Percentiles rank a stretch among this genome's conserved stretches.
These are phyloP conservation scores for Globisporangium heterothallicum DNA, from an alignment of 352 stramenopile genomes.

Conservation along the genomic window DNA sequence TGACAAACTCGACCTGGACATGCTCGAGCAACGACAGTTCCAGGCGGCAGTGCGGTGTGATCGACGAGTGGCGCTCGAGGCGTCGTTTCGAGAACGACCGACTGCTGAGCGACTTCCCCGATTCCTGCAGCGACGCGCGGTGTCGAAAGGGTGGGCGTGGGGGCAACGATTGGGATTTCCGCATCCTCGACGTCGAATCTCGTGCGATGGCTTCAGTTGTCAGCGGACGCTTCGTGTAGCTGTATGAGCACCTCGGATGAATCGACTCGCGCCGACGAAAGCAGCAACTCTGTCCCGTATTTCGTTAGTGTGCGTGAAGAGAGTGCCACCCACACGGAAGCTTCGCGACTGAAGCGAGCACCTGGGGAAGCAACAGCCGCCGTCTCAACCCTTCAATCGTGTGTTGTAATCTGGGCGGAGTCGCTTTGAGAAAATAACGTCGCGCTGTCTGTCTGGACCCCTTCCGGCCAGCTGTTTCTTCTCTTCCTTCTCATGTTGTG, in stretches of 20 bases:
- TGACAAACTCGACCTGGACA: conserved; percentile 77
- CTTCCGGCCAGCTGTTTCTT: conserved; percentile 12
- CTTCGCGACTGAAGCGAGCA: conserved; percentile 9
- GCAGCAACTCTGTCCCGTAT: no score
- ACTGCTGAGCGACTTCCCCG: conserved; percentile 22
- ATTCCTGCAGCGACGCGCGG: conserved; percentile 37
- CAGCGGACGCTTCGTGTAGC: no score
- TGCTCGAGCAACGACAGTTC: conserved; percentile 69
- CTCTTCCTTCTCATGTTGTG: background rate
- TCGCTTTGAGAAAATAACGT: no score
- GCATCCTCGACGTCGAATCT: no score
- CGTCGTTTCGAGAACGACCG: conserved; percentile 40
- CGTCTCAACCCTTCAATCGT: no score
- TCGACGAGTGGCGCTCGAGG: conserved; percentile 43
- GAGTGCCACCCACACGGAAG: background rate
- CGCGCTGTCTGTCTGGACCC: no score
- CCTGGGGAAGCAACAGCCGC: no score
- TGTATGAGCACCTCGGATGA: no score
- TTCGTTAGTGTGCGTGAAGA: background rate
- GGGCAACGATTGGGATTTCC: conserved; percentile 39
- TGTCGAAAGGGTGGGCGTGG: conserved; percentile 24
- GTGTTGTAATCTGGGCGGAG: no score
- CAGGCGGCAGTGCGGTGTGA: conserved; percentile 29
- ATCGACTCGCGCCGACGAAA: no score
- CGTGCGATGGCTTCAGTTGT: no score